Percentiles rank a stretch among this genome's conserved stretches.
These are phyloP conservation scores for Aschersonia sp. DNA, from an alignment of 2,329 filamentous ascomycete species.

Conservation along the genomic window DNA sequence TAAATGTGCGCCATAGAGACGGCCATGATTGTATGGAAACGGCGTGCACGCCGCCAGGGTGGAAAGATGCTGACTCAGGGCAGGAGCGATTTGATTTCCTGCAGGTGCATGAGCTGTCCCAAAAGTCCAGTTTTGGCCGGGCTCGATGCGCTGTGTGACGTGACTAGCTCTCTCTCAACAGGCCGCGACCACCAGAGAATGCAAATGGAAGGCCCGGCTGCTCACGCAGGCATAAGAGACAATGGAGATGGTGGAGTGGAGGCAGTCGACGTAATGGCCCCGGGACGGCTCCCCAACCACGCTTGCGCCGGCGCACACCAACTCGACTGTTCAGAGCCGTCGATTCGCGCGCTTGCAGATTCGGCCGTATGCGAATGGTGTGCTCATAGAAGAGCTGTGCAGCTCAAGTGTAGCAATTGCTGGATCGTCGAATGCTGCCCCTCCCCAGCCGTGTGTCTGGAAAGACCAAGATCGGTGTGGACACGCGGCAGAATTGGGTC, in stretches of 20 bases:
- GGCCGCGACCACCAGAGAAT: neutral
- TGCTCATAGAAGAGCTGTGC: neutral
- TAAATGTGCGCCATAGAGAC: constrained; percentile 2
- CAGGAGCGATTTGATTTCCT: neutral
- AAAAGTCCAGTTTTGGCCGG: neutral
- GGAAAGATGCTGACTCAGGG: neutral
- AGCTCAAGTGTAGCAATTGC: neutral
- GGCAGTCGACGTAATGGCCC: neutral
- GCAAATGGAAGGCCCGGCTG: neutral
- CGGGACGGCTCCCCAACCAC: neutral
- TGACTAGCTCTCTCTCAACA: neutral
- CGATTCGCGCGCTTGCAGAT: neutral
- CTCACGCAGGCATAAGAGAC: neutral
- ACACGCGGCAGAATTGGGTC: neutral
- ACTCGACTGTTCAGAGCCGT: neutral
- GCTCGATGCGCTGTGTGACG: neutral
- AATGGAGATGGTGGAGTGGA: neutral
- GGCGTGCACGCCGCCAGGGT: neutral
- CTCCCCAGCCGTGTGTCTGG: neutral
- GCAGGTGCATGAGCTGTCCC: neutral
- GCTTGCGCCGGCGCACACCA: neutral
- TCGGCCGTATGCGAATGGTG: neutral
- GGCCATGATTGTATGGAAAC: constrained; percentile 1
- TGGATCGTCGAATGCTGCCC: too few species aligned
- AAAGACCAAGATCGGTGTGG: neutral